Evolutionary conservation across 805 yeast species (phyloP), one percentile per base, ranked within the genome.

Genomic region (Metschnikowia vanudenii): DNA sequence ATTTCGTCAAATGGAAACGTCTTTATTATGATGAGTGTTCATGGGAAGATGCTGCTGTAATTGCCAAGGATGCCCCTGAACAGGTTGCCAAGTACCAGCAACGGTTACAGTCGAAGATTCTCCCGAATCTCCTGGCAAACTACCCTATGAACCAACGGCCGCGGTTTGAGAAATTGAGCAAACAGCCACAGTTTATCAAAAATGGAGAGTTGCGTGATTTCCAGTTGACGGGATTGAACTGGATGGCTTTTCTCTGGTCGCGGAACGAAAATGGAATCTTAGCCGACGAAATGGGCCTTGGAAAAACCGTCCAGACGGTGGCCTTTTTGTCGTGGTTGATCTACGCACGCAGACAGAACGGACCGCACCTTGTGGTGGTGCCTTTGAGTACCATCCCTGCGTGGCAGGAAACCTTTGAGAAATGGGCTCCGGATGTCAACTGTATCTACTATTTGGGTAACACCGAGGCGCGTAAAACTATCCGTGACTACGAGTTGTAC

Each of bases 211-310:
- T 94, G 53, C 81, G 99, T 64, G 99, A 94, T 70, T 94, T 94
- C 79, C 99, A 94, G 73, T 77, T 94, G 64, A 94, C 99, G 0
- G 99, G 99, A 46, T 78, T 94, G 52, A 94, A 94, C 67, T 94
- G 99, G 99, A 94, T 94, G 99, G 99, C 99, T 0, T 94, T 92
- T 64, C 72, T 94, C 51, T 94, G 99, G 99, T 88, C 96, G 3
- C 80, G 97, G 59, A 88, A 92, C 66, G 97, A 94, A 69, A 94
- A 94, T 65, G 98, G 99, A 46, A 94, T 94, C 41, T 72, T 94
- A 35, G 99, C 99, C 4, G 99, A 94, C 72, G 99, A 94, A 67
- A 94, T 94, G 99, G 99, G 99, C 45, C 76, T 94, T 45, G 99
- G 99, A 53, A 94, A 94, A 62, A 94, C 99, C 9, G 97, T 94